Conservation (phyloP, 257 asterid species). For the Ocimum tenuiflorum region DNA sequence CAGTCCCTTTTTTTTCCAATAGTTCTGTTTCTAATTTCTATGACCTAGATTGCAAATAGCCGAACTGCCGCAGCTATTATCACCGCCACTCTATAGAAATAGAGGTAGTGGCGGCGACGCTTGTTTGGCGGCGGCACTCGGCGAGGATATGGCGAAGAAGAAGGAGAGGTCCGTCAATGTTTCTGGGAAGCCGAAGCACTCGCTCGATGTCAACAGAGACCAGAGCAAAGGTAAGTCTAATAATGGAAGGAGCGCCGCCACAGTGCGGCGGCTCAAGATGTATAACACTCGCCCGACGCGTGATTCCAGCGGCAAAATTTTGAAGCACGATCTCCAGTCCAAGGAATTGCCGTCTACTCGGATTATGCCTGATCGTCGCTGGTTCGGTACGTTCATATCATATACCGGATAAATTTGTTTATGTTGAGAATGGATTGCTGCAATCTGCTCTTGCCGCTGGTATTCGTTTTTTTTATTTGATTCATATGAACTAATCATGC, state of each 20-base stretch:
- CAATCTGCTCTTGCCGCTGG: not conserved
- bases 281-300: conserved; percentile 68
- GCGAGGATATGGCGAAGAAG: conserved; percentile 50
- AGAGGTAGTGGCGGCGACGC: not conserved
- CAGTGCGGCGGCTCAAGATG: conserved; percentile 94
- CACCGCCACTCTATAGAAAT: not conserved
- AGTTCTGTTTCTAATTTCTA: no score
- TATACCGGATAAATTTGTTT: not conserved
- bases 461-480: not conserved
- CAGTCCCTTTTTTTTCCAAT: no score
- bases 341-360: conserved; percentile 82
- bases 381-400: conserved; percentile 60
- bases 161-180: conserved; percentile 74
- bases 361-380: conserved; percentile 86
- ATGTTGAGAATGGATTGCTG: not conserved
- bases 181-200: conserved; percentile 94
- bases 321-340: conserved; percentile 79
- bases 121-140: not conserved
- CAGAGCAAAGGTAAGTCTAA: conserved; percentile 33
- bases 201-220: conserved; percentile 65
- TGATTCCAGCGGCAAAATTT: conserved; percentile 44
- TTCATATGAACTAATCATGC: not conserved
- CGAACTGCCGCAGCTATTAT: not conserved
- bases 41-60: not conserved
- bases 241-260: conserved; percentile 67